phyloP scores from a whole-genome alignment of 441 rosid species.

The Kokia cookei region DNA sequence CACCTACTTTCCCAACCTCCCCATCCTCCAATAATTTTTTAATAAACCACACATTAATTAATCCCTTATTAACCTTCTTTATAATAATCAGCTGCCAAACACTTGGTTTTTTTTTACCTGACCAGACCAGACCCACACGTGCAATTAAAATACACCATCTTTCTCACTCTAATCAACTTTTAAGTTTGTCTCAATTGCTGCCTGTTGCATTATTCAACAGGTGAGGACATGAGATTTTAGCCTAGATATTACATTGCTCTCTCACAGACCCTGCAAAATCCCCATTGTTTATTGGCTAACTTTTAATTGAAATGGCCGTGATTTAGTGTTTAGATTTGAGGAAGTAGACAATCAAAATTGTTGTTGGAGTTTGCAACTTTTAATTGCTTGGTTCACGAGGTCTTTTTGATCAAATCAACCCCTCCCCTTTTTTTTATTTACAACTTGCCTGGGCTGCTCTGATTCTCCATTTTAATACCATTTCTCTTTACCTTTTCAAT shows the following conservation, averaged over 20 bases:
- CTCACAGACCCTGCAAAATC: neutral
- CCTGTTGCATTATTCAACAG: neutral
- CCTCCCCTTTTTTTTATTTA: no score
- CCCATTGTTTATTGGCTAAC: neutral
- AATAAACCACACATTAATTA: neutral
- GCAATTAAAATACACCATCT: neutral
- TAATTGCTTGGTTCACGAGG: slow-evolving; percentile 8
- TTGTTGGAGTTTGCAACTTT: slow-evolving; percentile 4
- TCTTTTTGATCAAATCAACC: slow-evolving; percentile 5
- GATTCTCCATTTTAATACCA: no score
- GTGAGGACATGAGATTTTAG: neutral
- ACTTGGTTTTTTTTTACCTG: neutral
- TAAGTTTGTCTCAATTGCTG: neutral
- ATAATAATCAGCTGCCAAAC: neutral
- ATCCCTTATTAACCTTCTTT: neutral
- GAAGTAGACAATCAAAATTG: neutral
- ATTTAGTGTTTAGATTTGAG: neutral
- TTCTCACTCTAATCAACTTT: neutral
- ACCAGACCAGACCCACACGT: slow-evolving; percentile 1
- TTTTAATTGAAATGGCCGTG: neutral
- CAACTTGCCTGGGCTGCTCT: no score
- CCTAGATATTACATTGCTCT: neutral
- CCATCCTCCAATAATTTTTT: neutral
- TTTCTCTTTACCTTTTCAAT: no score
- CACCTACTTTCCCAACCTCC: slow-evolving; percentile 1